Evolutionary conservation across 2,329 filamentous ascomycete genomes (phyloP), one percentile per base, ranked within the genome.

Genomic region (Microdochium bolleyi): DNA sequence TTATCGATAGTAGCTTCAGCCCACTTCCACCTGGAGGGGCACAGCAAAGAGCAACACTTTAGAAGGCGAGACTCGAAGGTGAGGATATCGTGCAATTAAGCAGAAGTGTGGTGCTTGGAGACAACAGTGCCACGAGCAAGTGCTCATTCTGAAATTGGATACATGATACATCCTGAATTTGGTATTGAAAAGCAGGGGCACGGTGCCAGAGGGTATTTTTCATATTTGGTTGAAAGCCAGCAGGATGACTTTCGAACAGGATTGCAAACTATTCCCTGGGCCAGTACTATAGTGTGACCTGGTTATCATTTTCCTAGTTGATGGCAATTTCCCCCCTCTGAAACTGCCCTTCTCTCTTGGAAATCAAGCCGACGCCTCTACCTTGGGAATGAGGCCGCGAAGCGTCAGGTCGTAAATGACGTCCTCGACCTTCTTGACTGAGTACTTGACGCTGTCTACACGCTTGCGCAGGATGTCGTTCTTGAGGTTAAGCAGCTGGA

Each of bases 391-490:
- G 64, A 97, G 69, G 50, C 94, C 92, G 54, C 94, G 82, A 65
- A 99, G 73, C 24, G 89, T 92, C 53, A 99, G 74, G 68, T 99
- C 94, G 65, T 99, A 99, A 50, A 97, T 92, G 13, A 99, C 91
- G 66, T 97, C 94, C 75, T 99, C 94, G 13, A 96, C 90, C 68
- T 95, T 92, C 78, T 97, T 99, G 64, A 99, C 90, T 62, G 88
- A 87, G 67, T 99, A 99, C 77, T 99, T 99, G 70, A 99, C 88
- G 4, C 87, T 88, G 72, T 99, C 94, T 53, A 89, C 90, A 56
- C 90, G 81, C 73, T 91, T 89, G 55, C 94, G 82, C 64, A 99
- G 72, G 22, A 85, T 84, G 68, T 99, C 94, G 64, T 99, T 99
- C 79, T 97, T 97, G 61, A 99, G 77, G 68, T 99, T 99, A 60